Conservation (phyloP, 2,329 filamentous ascomycete species). For the Stachybotrys elegans region DNA sequence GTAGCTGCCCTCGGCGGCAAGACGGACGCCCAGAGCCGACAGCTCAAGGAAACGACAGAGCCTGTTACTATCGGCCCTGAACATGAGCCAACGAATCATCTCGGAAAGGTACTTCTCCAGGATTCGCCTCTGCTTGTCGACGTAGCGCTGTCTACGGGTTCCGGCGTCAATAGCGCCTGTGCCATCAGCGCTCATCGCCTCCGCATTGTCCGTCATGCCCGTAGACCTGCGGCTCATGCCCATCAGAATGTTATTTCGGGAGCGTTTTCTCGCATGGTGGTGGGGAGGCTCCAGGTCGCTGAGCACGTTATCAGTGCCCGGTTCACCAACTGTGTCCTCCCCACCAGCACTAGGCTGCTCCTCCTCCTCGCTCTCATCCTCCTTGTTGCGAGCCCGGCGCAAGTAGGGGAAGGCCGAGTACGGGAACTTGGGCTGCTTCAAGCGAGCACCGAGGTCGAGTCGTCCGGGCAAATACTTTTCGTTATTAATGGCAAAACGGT, state of each 20-base stretch:
- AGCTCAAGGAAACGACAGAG: conserved; percentile 94
- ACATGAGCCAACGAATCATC: conserved; percentile 95
- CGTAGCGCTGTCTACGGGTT: conserved; percentile 52
- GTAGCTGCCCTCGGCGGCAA: conserved; percentile 93
- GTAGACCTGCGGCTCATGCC: conserved; percentile 50
- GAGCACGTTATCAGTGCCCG: conserved; percentile 31
- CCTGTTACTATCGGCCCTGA: conserved; percentile 90
- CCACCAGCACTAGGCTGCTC: conserved; percentile 34
- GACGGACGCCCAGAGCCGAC: conserved; percentile 85
- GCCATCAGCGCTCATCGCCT: conserved; percentile 35
- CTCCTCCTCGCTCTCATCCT: conserved; percentile 78
- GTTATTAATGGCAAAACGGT: conserved; percentile 80
- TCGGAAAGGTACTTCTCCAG: conserved; percentile 87
- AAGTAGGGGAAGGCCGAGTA: conserved; percentile 86
- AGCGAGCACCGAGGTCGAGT: conserved; percentile 59
- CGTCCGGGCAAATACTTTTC: conserved; percentile 74
- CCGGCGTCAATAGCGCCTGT: conserved; percentile 42
- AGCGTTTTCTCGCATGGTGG: conserved; percentile 38
- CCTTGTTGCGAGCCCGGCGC: conserved; percentile 71
- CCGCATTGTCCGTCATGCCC: conserved; percentile 39
- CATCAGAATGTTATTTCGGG: conserved; percentile 49
- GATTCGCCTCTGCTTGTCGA: conserved; percentile 77
- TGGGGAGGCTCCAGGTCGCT: conserved; percentile 27
- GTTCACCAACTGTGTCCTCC: conserved; percentile 43
- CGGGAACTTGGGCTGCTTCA: conserved; percentile 86